Evolutionary conservation across 2,329 filamentous ascomycete species (phyloP), one percentile per base, ranked within the genome.

Genomic region (Fusarium nodosum): DNA sequence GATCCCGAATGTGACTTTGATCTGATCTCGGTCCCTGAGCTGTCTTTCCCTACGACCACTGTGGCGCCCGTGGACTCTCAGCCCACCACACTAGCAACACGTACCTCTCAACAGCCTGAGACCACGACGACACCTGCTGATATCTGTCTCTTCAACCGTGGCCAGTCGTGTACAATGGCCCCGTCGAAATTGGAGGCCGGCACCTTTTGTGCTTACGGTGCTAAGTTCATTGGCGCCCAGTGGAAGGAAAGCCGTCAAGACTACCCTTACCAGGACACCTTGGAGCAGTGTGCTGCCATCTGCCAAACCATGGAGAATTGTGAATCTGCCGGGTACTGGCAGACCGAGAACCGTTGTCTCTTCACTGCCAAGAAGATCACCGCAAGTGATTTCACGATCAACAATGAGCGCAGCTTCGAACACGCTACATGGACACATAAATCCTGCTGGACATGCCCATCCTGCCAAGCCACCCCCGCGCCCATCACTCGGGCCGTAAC

Each of bases 401-500:
- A 22, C 7, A 7, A 24, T 9, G 46, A 53, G 3, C 18, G 16
- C 1, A 22, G 33, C 7, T 60, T 45, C 15, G 58, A 55, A 6
- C 36, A 64, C 18, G 45, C 60, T 3, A 8, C 50, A 18, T 58
- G 62, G 41, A 16, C 20, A 12, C 52, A 57, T 2, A 53, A 24
- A 1, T 39, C 42, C 8, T 64, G 60, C 20, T 60, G 48, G 36
- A 38, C 44, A 26, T 64, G 60, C 12, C 60, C 60, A 4, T 38
- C 36, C 8, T 63, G 56, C 10, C 36, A 48, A 1, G 10, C 15
- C 4, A n/a, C 34, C 4, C 36, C 44, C 0, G 46, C 24, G 1
- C 30, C 41, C 12, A 20, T 36, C 0, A 50, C 22, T 4, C 36
- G 24, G 0, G 34, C 18, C 1, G 15, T 16, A 1, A 20, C 20